phyloP scores from a whole-genome alignment of 1,284 basidiomycete species.

The Leccinum angustisporum region DNA sequence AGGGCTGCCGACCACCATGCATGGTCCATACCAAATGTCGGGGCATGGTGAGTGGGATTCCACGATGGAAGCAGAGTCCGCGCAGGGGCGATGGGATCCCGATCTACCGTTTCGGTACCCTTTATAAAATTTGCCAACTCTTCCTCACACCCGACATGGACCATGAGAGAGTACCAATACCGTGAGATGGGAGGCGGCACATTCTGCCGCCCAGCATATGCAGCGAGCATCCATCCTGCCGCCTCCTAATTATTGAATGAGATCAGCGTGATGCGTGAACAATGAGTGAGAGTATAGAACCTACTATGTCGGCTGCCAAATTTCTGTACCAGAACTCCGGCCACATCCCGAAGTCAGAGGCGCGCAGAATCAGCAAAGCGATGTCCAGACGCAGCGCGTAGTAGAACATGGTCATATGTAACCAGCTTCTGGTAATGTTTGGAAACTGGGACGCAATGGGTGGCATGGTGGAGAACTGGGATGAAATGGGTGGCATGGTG shows the following conservation, averaged over 20 bases:
- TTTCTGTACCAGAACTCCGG: not conserved
- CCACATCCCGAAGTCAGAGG: not conserved
- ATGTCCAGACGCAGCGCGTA: not conserved
- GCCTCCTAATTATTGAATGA: not conserved
- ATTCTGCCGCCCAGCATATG: not conserved
- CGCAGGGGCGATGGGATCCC: not conserved
- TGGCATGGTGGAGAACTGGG: not conserved
- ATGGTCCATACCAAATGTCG: not conserved
- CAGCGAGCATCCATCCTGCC: not conserved
- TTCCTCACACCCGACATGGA: not conserved
- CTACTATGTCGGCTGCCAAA: not conserved
- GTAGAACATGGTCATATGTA: not conserved
- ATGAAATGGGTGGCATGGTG: not conserved
- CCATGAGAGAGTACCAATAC: not conserved
- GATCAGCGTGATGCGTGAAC: no score
- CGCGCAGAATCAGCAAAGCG: not conserved
- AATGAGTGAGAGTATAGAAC: not conserved
- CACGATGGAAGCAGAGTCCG: not conserved
- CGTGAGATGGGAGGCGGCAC: not conserved
- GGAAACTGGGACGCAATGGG: not conserved
- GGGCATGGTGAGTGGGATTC: not conserved
- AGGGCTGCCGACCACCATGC: not conserved
- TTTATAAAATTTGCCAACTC: not conserved
- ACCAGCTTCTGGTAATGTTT: not conserved
- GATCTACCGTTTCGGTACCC: not conserved